Percentiles rank a stretch among this genome's conserved stretches.
These are phyloP conservation scores for Candida sakaeoensis DNA, from an alignment of 805 yeast species.

Conservation along the genomic window DNA sequence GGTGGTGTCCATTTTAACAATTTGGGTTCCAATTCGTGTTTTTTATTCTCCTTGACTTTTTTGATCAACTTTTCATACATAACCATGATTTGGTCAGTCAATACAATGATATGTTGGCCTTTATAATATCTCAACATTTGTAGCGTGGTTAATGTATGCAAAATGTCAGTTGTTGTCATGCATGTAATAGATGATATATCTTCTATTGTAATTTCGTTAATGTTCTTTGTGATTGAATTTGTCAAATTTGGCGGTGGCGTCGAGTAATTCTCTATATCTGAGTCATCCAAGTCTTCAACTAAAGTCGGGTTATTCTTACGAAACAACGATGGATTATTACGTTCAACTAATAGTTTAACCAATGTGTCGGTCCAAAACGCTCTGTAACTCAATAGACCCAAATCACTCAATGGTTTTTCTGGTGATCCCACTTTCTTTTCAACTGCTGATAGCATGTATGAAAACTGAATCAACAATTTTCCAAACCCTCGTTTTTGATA, in stretches of 20 bases:
- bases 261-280: constrained; percentile 30
- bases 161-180: constrained; percentile 94
- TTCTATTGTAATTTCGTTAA: constrained; percentile 72
- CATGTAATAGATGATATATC: constrained; percentile 83
- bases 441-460: constrained; percentile 82
- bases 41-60: constrained; percentile 59
- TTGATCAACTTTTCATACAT: constrained; percentile 62
- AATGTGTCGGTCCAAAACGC: constrained; percentile 96
- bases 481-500: constrained; percentile 96
- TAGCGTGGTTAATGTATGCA: constrained; percentile 88
- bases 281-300: constrained; percentile 14
- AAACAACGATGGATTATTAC: constrained; percentile 36
- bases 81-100: constrained; percentile 78
- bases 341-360: constrained; percentile 66
- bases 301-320: constrained; percentile 31
- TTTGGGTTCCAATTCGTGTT: constrained; percentile 70
- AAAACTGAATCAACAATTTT: constrained; percentile 84
- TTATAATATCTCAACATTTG: constrained; percentile 88
- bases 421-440: constrained; percentile 95
- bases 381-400: constrained; percentile 89
- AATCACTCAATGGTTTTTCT: constrained; percentile 93
- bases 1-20: constrained; percentile 92
- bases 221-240: constrained; percentile 7
- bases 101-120: constrained; percentile 87
- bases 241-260: constrained; percentile 17